phyloP scores from a whole-genome alignment of 1,139 yeast species.

The Taphrina betulina region DNA sequence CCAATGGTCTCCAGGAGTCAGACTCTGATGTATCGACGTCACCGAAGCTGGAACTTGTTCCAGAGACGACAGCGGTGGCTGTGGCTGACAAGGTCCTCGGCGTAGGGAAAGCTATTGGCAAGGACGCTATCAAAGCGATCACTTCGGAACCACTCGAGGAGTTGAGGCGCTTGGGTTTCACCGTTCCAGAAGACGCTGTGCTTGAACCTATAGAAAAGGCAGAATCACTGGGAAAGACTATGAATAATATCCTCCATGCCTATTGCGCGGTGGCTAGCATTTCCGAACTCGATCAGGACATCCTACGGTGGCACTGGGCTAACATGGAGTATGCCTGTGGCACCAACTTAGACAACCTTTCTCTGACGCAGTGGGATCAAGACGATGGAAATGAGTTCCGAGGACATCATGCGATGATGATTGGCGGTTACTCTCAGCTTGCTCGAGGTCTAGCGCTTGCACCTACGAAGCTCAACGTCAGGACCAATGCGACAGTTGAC shows the following conservation, averaged over 20 bases:
- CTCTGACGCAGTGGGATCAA: conserved; percentile 49
- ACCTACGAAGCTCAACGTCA: conserved; percentile 48
- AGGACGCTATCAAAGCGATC: background rate
- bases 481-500: conserved; percentile 47
- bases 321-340: conserved; percentile 49
- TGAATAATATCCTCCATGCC: conserved; percentile 45
- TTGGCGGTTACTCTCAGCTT: conserved; percentile 45
- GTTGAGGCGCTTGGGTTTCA: conserved; percentile 8
- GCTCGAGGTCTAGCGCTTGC: conserved; percentile 47
- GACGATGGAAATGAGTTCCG: conserved; percentile 48
- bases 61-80: background rate
- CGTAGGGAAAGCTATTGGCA: conserved; percentile 3
- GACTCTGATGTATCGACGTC: background rate
- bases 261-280: conserved; percentile 44
- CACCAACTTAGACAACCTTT: conserved; percentile 44
- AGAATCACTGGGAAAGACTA: conserved; percentile 45
- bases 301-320: conserved; percentile 49
- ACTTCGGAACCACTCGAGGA: background rate
- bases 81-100: conserved; percentile 35
- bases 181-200: background rate
- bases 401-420: conserved; percentile 47
- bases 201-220: background rate
- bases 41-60: background rate
- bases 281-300: conserved; percentile 44
- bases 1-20: background rate